A percentile compares a stretch with the other conserved stretches of the same genome.
Evolutionary conservation across 2,329 filamentous ascomycete genomes (phyloP).

Genomic region (Incumbomyces delicatus): DNA sequence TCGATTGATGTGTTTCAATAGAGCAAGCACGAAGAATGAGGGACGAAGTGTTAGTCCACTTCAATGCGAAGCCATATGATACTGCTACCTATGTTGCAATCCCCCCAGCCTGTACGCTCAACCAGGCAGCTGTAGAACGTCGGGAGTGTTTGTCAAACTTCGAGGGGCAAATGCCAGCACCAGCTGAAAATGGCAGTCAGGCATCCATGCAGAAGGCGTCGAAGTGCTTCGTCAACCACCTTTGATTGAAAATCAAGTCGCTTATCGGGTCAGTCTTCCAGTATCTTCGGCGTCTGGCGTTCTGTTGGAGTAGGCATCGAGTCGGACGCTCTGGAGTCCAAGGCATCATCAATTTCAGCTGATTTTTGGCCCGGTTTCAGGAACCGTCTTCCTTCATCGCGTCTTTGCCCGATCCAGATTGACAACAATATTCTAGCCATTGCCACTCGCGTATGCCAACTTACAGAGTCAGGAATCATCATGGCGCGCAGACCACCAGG

Average conservation of each 20-base stretch:
- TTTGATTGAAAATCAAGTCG: no score
- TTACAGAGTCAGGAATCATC: conserved; percentile 12
- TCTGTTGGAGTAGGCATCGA: neutral
- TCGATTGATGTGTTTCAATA: no score
- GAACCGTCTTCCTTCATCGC: neutral
- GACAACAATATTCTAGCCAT: neutral
- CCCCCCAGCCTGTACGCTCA: no score
- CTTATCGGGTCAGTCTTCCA: neutral
- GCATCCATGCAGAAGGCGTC: conserved; percentile 1
- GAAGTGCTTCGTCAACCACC: neutral
- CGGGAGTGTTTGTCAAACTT: no score
- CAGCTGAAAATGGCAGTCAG: neutral
- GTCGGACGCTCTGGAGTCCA: neutral
- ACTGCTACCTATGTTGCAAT: no score
- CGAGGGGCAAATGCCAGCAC: no score
- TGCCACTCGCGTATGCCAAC: neutral
- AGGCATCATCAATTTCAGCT: no score
- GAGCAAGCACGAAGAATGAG: no score
- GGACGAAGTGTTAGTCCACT: no score
- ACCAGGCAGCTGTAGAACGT: no score
- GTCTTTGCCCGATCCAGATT: neutral
- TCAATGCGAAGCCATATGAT: no score
- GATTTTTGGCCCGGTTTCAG: neutral
- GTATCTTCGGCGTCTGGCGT: conserved; percentile 3
- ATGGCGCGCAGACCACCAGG: conserved; percentile 23